Evolutionary conservation across 257 asterid species (phyloP).

Genomic region (Solanum okadae): DNA sequence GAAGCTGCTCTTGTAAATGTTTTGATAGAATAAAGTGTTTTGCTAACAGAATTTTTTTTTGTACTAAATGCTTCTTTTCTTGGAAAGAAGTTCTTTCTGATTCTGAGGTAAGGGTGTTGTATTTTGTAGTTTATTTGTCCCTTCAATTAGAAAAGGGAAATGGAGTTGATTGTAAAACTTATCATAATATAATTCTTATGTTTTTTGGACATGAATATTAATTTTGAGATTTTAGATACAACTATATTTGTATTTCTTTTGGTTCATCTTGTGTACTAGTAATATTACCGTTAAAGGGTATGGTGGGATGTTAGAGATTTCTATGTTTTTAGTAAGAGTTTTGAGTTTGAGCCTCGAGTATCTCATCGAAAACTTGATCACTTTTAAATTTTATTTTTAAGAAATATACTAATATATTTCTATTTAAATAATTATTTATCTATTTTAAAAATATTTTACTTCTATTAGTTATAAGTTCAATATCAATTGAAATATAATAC

Average conservation of each 20-base stretch:
- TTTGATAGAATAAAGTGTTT: conserved; percentile 31
- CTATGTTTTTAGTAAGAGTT: neutral
- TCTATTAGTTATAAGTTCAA: neutral
- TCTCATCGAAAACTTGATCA: too few relatives aligned
- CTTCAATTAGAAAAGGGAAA: neutral
- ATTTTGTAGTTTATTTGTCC: neutral
- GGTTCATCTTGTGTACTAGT: neutral
- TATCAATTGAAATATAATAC: neutral
- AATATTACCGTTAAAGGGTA: neutral
- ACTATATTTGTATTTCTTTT: neutral
- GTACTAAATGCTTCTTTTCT: neutral
- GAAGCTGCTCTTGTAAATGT: conserved; percentile 38
- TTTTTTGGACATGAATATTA: neutral
- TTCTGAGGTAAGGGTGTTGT: neutral
- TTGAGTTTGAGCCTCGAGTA: neutral
- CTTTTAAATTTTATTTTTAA: too few relatives aligned
- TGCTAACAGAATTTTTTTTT: conserved; percentile 6
- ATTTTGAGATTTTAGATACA: neutral
- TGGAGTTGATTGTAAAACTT: neutral
- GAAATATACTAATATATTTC: neutral
- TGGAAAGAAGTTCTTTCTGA: neutral
- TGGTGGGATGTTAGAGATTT: neutral
- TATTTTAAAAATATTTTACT: neutral
- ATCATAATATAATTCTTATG: neutral
- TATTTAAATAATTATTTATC: neutral